Percentiles rank a stretch among this genome's conserved stretches.
phyloP scores from a whole-genome alignment of 495 filamentous ascomycete species.

The Penicilliopsis zonata region DNA sequence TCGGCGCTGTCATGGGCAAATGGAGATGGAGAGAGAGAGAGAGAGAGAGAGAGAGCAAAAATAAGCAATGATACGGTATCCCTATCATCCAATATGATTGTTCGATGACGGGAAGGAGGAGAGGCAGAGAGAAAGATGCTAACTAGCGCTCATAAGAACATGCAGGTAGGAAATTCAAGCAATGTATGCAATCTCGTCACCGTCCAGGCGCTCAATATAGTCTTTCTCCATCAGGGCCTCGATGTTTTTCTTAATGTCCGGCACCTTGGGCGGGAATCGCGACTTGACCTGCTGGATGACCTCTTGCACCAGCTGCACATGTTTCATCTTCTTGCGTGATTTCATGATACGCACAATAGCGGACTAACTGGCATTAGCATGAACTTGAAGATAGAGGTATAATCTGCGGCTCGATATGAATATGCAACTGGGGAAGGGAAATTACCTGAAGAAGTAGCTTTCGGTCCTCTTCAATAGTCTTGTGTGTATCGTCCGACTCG shows the following conservation, averaged over 20 bases:
- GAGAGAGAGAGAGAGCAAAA: slow-evolving; percentile 2
- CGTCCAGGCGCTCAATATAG: slow-evolving; percentile 90
- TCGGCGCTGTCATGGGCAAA: slow-evolving; percentile 3
- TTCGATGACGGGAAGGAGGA: too few species aligned
- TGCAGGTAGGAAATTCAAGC: too few species aligned
- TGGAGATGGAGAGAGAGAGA: slow-evolving; percentile 5
- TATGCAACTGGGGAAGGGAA: slow-evolving; percentile 8
- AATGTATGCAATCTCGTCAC: slow-evolving; percentile 87
- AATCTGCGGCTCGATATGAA: too few species aligned
- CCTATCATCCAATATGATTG: too few species aligned
- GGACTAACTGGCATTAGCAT: too few species aligned
- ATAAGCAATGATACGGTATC: too few species aligned
- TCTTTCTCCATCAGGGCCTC: slow-evolving; percentile 99
- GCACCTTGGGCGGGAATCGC: slow-evolving; percentile 87
- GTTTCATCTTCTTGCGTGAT: slow-evolving; percentile 96
- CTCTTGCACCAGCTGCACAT: slow-evolving; percentile 83
- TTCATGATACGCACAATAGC: slow-evolving; percentile 99
- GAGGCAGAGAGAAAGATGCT: background rate
- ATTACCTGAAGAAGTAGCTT: slow-evolving; percentile 93
- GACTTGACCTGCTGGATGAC: slow-evolving; percentile 87
- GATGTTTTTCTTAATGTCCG: slow-evolving; percentile 98
- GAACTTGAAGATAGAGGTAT: too few species aligned
- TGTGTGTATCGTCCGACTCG: slow-evolving; percentile 93
- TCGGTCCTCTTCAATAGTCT: slow-evolving; percentile 97
- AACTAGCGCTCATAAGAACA: background rate